Conservation (phyloP, 2,329 filamentous ascomycete genomes). For the Rugonectria rugulosa region DNA sequence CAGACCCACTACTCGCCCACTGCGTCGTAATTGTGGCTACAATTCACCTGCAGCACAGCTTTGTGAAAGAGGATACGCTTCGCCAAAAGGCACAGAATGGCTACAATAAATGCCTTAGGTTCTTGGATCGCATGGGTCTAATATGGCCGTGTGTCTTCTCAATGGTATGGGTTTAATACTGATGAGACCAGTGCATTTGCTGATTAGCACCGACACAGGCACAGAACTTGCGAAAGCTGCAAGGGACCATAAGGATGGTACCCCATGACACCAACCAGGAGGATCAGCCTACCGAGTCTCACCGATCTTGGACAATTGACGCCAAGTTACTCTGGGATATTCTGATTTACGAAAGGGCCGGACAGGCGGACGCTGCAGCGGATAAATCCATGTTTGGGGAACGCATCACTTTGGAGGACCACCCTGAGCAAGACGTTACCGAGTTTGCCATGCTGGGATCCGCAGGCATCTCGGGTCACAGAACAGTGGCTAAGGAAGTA, state of each 20-base stretch:
- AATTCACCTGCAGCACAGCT: constrained; percentile 61
- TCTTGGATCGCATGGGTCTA: constrained; percentile 31
- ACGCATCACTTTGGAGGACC: constrained; percentile 11
- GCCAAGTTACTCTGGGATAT: constrained; percentile 45
- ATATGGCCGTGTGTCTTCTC: constrained; percentile 34
- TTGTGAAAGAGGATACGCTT: constrained; percentile 43
- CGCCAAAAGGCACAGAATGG: constrained; percentile 33
- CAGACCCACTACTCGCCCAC: too few relatives aligned
- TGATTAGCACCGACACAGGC: too few relatives aligned
- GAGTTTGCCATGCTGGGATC: constrained; percentile 45
- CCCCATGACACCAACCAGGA: neutral
- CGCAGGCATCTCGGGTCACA: constrained; percentile 47
- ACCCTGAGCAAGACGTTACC: constrained; percentile 20
- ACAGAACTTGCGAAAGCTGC: constrained; percentile 40
- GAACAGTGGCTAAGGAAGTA: too few relatives aligned
- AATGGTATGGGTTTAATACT: constrained; percentile 30
- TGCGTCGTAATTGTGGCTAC: constrained; percentile 60
- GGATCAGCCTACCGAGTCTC: neutral
- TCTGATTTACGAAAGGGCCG: constrained; percentile 45
- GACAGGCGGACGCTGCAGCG: constrained; percentile 27
- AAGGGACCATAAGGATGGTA: constrained; percentile 32
- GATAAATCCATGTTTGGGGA: constrained; percentile 35
- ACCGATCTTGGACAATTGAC: constrained; percentile 42
- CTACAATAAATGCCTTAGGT: constrained; percentile 38
- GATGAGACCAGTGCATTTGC: neutral